Percentiles rank a stretch among this genome's conserved stretches.
phyloP scores from a whole-genome alignment of 1,284 basidiomycete species.

The Pterula multifida region DNA sequence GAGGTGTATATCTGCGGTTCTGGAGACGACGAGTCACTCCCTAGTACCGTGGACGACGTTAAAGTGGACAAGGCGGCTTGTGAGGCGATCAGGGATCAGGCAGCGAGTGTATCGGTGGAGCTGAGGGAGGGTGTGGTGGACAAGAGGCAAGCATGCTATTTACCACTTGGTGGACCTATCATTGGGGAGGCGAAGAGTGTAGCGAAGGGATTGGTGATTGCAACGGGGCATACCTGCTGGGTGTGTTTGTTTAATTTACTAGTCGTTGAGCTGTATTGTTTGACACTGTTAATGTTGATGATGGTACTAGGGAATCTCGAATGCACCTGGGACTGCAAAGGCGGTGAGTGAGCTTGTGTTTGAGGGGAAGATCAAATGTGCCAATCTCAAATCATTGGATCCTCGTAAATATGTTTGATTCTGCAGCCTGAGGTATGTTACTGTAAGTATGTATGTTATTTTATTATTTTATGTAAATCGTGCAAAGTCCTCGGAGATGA shows the following conservation, averaged over 20 bases:
- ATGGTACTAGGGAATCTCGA: slow-evolving; percentile 48
- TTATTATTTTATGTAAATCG: no score
- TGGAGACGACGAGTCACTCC: slow-evolving; percentile 42
- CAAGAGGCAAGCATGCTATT: slow-evolving; percentile 55
- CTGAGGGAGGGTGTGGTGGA: slow-evolving; percentile 38
- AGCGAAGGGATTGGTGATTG: slow-evolving; percentile 44
- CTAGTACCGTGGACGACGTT: slow-evolving; percentile 51
- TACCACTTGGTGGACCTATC: slow-evolving; percentile 57
- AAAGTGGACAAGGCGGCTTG: slow-evolving; percentile 39
- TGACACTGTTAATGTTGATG: slow-evolving; percentile 7
- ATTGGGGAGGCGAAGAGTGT: slow-evolving; percentile 38
- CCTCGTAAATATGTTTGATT: slow-evolving; percentile 29
- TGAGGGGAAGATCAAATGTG: slow-evolving; percentile 39
- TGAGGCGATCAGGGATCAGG: slow-evolving; percentile 38
- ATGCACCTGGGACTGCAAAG: slow-evolving; percentile 57
- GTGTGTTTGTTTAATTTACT: slow-evolving; percentile 24
- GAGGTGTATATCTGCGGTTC: slow-evolving; percentile 63
- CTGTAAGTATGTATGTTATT: no score
- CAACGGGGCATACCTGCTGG: slow-evolving; percentile 63
- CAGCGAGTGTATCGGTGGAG: slow-evolving; percentile 43
- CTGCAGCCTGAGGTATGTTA: no score
- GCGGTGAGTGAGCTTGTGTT: slow-evolving; percentile 46
- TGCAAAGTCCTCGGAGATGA: no score
- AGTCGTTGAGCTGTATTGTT: neutral
- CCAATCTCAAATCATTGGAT: slow-evolving; percentile 32